Conservation (phyloP, 2,329 filamentous ascomycete species). For the Xenosphaeropsis pyriputrescens region DNA sequence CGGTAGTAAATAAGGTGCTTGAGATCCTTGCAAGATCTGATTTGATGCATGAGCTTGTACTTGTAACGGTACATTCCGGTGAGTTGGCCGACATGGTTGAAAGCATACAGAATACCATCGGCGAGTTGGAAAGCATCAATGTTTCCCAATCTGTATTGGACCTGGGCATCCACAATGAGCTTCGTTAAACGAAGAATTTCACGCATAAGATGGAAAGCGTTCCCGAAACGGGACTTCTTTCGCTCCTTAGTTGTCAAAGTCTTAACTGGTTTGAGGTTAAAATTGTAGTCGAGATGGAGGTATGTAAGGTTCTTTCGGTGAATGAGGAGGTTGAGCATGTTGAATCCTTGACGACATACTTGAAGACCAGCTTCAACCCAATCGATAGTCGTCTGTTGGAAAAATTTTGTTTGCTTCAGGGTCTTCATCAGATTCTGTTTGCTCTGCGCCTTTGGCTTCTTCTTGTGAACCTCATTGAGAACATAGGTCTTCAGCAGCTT, state of each 20-base stretch:
- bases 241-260: slow-evolving; percentile 96
- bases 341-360: slow-evolving; percentile 95
- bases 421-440: slow-evolving; percentile 84
- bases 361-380: slow-evolving; percentile 98
- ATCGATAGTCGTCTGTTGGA: slow-evolving; percentile 97
- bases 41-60: slow-evolving; percentile 99
- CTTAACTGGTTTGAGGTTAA: slow-evolving; percentile 98
- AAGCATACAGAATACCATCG: slow-evolving; percentile 97
- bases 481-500: slow-evolving; percentile 95
- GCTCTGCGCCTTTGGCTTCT: slow-evolving; percentile 87
- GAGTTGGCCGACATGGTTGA: slow-evolving; percentile 96
- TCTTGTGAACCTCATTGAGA: slow-evolving; percentile 92
- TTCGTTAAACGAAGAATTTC: slow-evolving; percentile 94
- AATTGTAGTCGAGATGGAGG: slow-evolving; percentile 97
- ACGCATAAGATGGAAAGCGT: slow-evolving; percentile 97
- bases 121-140: slow-evolving; percentile 98
- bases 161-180: slow-evolving; percentile 94
- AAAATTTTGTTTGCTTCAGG: slow-evolving; percentile 94
- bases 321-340: slow-evolving; percentile 96
- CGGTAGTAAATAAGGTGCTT: slow-evolving; percentile 99
- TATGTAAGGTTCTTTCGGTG: slow-evolving; percentile 98
- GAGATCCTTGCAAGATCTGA: slow-evolving; percentile 94
- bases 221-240: slow-evolving; percentile 98
- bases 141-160: slow-evolving; percentile 93
- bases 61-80: slow-evolving; percentile 99